Evolutionary conservation across 441 rosid genomes (phyloP), one percentile per base, ranked within the genome.

Genomic region (Arabidopsis lyrata): DNA sequence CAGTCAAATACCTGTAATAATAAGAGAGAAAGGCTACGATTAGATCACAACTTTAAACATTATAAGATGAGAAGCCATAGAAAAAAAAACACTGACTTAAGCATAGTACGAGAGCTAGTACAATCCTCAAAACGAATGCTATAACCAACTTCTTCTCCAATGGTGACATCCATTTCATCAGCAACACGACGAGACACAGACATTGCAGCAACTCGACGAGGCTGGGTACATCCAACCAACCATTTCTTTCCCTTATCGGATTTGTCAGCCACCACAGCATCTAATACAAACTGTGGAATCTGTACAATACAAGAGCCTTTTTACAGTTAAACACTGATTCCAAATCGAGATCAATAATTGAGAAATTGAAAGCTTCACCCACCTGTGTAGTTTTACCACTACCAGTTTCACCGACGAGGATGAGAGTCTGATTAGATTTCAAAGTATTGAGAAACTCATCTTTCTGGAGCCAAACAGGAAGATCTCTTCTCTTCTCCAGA

Each of bases 341-440:
- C 35, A 13, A 32, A 20, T 58, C 47, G 66, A 35, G 47, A 20
- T 59, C 48, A 70, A 35, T 8, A 16, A 48, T 27, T 27, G 6
- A 4, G 34, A 47, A 24, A 15, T 4, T 5, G 13, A 22, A 53
- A 63, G 13, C 12, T 36, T 64, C 77, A 56, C 5, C 6, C 47
- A 89, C 97, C 97, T 94, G 99, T 13, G 99, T 94, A 15, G 99
- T 94, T 86, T 94, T 94, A 38, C 97, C 99, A 61, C 99, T 92
- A 48, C 99, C 99, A 13, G 99, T 92, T 82, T 94, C 99, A 49
- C 97, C 99, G 36, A 94, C 97, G 67, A 94, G 87, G 8, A 94
- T 77, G 15, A 92, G 74, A 8, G 85, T 88, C 77, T 90, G 99
- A 78, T 79, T 88, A 10, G 82, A 73, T 65, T 57, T 86, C 80